Evolutionary conservation across 257 asterid species (phyloP).

Genomic region (Solanum ahanhuiri): DNA sequence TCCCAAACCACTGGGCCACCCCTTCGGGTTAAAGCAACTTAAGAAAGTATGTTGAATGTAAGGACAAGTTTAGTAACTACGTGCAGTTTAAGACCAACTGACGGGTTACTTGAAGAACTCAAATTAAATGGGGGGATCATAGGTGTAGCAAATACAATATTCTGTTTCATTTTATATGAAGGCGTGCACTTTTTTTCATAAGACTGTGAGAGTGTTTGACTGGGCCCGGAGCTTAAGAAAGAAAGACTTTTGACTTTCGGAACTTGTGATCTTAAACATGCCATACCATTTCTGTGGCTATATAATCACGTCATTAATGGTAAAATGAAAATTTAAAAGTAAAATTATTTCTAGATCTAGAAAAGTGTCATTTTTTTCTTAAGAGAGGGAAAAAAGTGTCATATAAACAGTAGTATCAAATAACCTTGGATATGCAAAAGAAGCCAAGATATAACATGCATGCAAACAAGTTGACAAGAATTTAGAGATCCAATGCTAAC

Average conservation of each 20-base stretch:
- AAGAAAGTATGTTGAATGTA: neutral
- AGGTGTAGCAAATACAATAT: neutral
- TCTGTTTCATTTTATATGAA: neutral
- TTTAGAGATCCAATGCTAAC: conserved; percentile 17
- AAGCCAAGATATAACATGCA: neutral
- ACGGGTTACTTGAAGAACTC: neutral
- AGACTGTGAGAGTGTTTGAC: neutral
- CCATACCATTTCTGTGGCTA: neutral
- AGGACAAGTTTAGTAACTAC: neutral
- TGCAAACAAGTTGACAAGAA: neutral
- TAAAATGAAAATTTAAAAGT: neutral
- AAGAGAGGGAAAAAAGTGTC: neutral
- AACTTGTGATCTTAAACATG: neutral
- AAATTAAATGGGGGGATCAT: neutral
- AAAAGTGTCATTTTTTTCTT: neutral
- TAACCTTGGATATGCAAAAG: neutral
- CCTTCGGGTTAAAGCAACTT: neutral
- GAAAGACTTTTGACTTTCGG: neutral
- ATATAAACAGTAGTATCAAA: neutral
- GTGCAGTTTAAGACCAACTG: neutral
- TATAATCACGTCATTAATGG: neutral
- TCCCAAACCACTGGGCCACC: too few species aligned
- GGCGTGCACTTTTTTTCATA: neutral
- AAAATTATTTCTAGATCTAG: neutral
- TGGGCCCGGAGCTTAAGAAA: neutral